Evolutionary conservation across 139 green algal species (phyloP).

Genomic region (Closterium sp.): DNA sequence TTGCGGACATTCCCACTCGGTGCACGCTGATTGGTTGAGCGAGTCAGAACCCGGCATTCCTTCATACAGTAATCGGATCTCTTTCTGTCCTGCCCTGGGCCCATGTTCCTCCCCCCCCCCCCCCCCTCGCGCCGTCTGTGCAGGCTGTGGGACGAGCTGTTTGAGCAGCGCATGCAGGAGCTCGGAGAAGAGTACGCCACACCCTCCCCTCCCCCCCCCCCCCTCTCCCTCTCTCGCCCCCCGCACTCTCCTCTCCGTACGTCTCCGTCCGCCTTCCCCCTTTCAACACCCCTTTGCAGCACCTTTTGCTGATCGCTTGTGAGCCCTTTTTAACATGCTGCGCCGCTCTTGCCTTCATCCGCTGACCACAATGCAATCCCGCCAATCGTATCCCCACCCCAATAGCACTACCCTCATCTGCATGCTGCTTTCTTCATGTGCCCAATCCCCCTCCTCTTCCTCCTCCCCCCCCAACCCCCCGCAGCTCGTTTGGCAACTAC

Average conservation of each 20-base stretch:
- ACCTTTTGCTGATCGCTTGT: too few species aligned
- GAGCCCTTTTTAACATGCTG: too few species aligned
- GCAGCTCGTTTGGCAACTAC: conserved; percentile 4
- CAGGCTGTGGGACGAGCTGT: conserved; percentile 2
- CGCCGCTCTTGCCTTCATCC: too few species aligned
- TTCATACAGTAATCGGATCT: too few species aligned
- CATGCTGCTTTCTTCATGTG: not conserved
- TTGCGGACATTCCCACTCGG: too few species aligned
- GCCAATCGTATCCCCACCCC: not conserved
- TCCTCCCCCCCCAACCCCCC: not conserved
- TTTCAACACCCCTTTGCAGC: too few species aligned
- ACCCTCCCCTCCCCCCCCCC: too few species aligned
- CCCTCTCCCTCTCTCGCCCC: not conserved
- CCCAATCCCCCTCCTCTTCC: not conserved
- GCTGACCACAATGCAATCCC: too few species aligned
- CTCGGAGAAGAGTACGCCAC: not conserved
- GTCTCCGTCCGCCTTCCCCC: too few species aligned
- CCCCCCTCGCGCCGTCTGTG: not conserved
- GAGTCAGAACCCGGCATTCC: too few species aligned
- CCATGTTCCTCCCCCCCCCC: not conserved
- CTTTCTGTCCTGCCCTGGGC: not conserved
- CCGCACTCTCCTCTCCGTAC: too few species aligned
- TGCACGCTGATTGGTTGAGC: too few species aligned
- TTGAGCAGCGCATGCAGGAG: conserved; percentile 4
- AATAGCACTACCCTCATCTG: not conserved